Conservation (phyloP, 1,139 yeast genomes). For the Kurtzmaniella quercitrusa region DNA sequence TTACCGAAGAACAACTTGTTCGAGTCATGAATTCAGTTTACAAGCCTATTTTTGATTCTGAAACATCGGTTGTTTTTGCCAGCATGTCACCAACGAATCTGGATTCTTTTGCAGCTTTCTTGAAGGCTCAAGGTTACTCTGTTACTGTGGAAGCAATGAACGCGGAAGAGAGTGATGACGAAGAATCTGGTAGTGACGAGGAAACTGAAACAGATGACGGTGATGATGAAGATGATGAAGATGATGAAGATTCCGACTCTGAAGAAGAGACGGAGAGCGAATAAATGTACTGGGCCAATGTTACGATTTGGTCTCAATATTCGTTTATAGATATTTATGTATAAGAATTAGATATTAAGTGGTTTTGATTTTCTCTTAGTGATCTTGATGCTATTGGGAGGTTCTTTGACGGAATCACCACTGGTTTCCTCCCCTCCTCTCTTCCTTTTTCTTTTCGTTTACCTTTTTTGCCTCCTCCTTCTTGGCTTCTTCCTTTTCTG, state of each 20-base stretch:
- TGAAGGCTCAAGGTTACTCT: constrained; percentile 54
- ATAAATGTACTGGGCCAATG: too few species aligned
- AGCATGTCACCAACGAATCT: constrained; percentile 70
- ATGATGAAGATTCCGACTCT: not conserved
- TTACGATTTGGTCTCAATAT: too few species aligned
- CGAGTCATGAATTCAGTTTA: constrained; percentile 56
- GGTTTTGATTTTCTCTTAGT: not conserved
- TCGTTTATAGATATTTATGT: too few species aligned
- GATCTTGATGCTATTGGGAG: not conserved
- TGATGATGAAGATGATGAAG: constrained; percentile 6
- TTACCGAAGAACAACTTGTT: constrained; percentile 56
- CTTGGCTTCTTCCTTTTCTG: not conserved
- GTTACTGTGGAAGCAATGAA: constrained; percentile 54
- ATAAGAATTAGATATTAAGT: too few species aligned
- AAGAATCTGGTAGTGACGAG: constrained; percentile 18
- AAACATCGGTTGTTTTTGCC: constrained; percentile 57
- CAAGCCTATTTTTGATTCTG: constrained; percentile 54
- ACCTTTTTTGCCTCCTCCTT: not conserved
- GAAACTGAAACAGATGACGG: constrained; percentile 7
- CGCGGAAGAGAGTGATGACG: constrained; percentile 17
- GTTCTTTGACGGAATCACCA: constrained; percentile 1
- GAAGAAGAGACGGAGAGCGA: not conserved
- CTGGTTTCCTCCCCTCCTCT: constrained; percentile 8
- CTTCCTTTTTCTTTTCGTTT: not conserved
- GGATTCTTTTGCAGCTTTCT: constrained; percentile 43